phyloP scores from a whole-genome alignment of 305 asterid species.

The Solanum aculeatissimum region DNA sequence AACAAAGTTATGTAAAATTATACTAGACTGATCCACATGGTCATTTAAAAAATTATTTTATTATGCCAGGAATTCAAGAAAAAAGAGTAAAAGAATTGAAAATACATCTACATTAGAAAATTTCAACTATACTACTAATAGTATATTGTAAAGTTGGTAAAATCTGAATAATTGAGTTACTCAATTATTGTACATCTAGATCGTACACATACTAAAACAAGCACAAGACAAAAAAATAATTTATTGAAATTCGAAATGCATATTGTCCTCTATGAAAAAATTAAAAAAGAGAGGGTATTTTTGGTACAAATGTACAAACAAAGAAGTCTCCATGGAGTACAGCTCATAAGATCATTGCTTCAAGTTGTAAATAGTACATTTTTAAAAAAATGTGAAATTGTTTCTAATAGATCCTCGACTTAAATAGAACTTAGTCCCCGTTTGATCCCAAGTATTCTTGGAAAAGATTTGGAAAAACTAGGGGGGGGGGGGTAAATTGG shows the following conservation, averaged over 20 bases:
- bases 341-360: not conserved
- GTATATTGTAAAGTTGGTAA: not conserved
- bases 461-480: too few species aligned
- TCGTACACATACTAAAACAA: not conserved
- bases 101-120: not conserved
- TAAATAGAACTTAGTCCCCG: too few species aligned
- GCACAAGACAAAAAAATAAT: not conserved
- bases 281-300: not conserved
- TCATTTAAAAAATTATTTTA: not conserved
- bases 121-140: not conserved
- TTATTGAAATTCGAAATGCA: not conserved
- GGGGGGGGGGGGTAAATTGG: too few species aligned
- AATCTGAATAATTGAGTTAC: not conserved
- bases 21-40: not conserved
- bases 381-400: too few species aligned
- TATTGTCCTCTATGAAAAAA: not conserved
- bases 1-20: not conserved
- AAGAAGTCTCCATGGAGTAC: not conserved
- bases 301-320: not conserved
- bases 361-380: not conserved
- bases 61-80: not conserved
- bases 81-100: not conserved
- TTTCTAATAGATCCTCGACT: too few species aligned
- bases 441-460: too few species aligned
- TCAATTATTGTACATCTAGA: not conserved